Percentiles rank a stretch among this genome's conserved stretches.
These are phyloP conservation scores for Suhomyces sp. DNA, from an alignment of 805 yeast species.

Conservation along the genomic window DNA sequence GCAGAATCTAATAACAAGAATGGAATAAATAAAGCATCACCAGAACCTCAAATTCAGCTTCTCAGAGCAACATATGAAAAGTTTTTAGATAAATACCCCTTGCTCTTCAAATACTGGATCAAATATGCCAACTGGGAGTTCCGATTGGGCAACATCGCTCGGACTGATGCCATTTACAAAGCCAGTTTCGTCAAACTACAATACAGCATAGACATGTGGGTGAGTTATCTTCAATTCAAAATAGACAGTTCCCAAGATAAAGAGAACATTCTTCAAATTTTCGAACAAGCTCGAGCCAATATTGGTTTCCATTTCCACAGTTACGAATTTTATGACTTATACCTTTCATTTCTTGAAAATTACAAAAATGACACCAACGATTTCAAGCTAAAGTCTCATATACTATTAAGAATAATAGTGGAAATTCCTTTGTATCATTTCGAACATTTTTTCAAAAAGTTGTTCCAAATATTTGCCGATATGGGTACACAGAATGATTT, in stretches of 20 bases:
- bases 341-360: conserved; percentile 41
- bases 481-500: conserved; percentile 3
- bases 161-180: conserved; percentile 22
- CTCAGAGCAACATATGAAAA: conserved; percentile 42
- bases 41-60: conserved; percentile 25
- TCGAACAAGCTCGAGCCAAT: conserved; percentile 46
- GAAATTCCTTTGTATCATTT: conserved; percentile 60
- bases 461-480: conserved; percentile 35
- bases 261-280: conserved; percentile 31
- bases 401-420: conserved; percentile 46
- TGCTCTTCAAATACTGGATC: conserved; percentile 57
- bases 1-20: conserved; percentile 28
- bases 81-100: conserved; percentile 48
- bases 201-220: conserved; percentile 53
- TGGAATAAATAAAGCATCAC: conserved; percentile 36
- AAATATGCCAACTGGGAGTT: conserved; percentile 50
- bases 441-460: conserved; percentile 43
- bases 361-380: conserved; percentile 22
- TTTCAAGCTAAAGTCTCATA: conserved; percentile 34
- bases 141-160: conserved; percentile 40
- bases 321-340: conserved; percentile 51
- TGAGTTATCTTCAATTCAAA: conserved; percentile 43
- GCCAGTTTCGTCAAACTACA: conserved; percentile 35
- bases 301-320: conserved; percentile 56
- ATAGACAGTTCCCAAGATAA: conserved; percentile 31